Evolutionary conservation across 2,329 filamentous ascomycete genomes (phyloP), one percentile per base, ranked within the genome.

Genomic region (Aspergillus quadrilineatus): DNA sequence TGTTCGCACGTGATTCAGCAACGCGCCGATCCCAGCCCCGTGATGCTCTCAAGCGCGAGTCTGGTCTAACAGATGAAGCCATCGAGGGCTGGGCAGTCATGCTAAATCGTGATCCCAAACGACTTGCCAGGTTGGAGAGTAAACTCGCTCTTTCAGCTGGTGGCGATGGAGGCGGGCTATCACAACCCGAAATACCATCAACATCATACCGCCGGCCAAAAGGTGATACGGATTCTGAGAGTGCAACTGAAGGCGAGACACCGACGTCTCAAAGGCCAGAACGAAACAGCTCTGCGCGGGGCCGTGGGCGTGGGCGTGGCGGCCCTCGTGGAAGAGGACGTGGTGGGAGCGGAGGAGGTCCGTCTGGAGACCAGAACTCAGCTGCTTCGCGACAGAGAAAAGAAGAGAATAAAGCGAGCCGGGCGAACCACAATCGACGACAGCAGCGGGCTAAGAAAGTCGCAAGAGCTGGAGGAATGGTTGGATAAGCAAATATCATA

Each of bases 51-150:
- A 89, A 87, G 63, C 81, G 82, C 22, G 86, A 92, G 58, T 96
- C 90, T 0, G 88, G 88, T 4, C 90, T 97, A 90, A 92, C 91
- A 0, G 92, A 97, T 65, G 93, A 97, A 73, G 87, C 89, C 2
- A 88, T 99, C 34, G 94, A 97, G 73, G 94, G 94, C 4, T 99
- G 93, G 92, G 90, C 84, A 0, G 77, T 96, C 48, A 96, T 97
- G 90, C 75, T 97, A 6, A 77, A 79, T 10, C 83, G 92, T 32
- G 88, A 93, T 65, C 82, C 89, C 1, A 83, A 84, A 65, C 82
- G 87, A 58, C 78, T 88, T 70, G 83, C 84, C 55, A 81, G 83
- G 55, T 75, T 97, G 43, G 90, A 96, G 73, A 81, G 81, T 50
- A 88, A 85, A 67, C 89, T 87, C 65, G 81, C 82, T 9, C 78